A percentile compares a stretch with the other conserved stretches of the same genome.
These are phyloP conservation scores for Borealophlyctis nickersoniae DNA, from an alignment of 192 early-diverging fungal species.

Conservation along the genomic window DNA sequence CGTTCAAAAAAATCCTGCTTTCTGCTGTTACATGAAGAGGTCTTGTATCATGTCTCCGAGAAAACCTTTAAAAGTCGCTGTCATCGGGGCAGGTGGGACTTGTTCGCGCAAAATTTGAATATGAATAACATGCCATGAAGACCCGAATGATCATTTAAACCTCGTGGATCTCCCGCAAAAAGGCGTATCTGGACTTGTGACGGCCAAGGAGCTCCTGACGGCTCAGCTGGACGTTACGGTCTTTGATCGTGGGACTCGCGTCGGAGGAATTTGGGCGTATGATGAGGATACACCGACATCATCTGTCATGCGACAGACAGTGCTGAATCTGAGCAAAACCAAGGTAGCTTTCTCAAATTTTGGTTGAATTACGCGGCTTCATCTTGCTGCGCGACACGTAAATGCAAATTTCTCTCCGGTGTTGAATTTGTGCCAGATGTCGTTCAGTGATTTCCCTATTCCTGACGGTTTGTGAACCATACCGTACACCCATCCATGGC, in stretches of 20 bases:
- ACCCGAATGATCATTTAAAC: background rate
- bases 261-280: slow-evolving; percentile 59
- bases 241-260: slow-evolving; percentile 43
- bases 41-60: no score
- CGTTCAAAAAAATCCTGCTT: no score
- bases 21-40: no score
- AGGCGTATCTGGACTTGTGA: slow-evolving; percentile 51
- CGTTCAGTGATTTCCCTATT: slow-evolving; percentile 51
- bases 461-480: slow-evolving; percentile 23
- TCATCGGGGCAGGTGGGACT: no score
- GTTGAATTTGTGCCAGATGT: slow-evolving; percentile 18
- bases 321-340: slow-evolving; percentile 54
- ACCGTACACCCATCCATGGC: no score
- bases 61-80: no score
- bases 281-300: slow-evolving; percentile 38
- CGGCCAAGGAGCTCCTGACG: slow-evolving; percentile 54
- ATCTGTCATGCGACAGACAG: slow-evolving; percentile 51
- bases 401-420: no score
- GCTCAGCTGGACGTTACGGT: slow-evolving; percentile 43
- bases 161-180: no score
- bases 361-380: no score
- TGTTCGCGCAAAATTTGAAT: no score
- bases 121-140: background rate
- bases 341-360: no score
- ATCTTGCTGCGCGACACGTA: no score